A percentile compares a stretch with the other conserved stretches of the same genome.
Conservation (phyloP, 116 monocot species). For the Phalaenopsis hybrid region DNA sequence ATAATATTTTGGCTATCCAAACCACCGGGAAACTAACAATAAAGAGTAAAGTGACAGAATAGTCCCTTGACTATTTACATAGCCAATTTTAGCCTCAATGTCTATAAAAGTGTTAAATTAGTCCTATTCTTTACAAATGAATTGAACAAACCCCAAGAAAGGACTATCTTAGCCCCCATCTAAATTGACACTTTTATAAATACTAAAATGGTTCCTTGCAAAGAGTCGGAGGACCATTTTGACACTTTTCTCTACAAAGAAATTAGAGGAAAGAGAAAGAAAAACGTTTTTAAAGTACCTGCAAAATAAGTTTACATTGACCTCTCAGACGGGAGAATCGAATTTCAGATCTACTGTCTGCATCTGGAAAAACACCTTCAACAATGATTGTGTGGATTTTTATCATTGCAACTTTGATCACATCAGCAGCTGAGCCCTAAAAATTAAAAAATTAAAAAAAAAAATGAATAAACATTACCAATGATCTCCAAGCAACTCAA, state of each 20-base stretch:
- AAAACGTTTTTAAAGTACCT: conserved; percentile 33
- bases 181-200: too few species aligned
- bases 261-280: neutral
- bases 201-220: too few species aligned
- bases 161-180: too few species aligned
- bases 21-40: neutral
- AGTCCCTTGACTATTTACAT: too few species aligned
- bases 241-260: neutral
- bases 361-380: conserved; percentile 18
- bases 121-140: too few species aligned
- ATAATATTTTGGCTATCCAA: neutral
- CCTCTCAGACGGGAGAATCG: conserved; percentile 65
- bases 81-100: too few species aligned
- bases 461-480: neutral
- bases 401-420: conserved; percentile 98
- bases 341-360: conserved; percentile 12
- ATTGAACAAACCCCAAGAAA: too few species aligned
- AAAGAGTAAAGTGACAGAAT: too few species aligned
- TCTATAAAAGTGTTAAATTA: too few species aligned
- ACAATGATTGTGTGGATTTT: conserved; percentile 55
- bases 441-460: conserved; percentile 3
- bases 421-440: conserved; percentile 97
- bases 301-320: conserved; percentile 74
- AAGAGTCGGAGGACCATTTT: too few species aligned
- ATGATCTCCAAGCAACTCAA: neutral